Base-by-base conservation (phyloP, 768 basidiomycete species). In the Agrocybe pediades region DNA sequence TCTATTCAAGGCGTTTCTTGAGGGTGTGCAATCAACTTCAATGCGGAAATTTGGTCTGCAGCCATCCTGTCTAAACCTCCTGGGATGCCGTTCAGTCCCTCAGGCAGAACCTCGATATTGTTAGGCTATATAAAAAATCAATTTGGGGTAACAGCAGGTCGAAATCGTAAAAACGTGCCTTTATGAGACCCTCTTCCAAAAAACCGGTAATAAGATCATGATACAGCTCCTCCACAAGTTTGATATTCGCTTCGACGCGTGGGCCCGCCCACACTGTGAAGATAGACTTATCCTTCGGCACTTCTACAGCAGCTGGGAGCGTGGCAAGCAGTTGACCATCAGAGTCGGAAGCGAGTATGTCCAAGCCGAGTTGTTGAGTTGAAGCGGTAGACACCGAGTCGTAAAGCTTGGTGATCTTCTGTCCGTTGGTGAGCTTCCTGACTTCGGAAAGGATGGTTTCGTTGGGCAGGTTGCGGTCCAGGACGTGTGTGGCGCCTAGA, bases 81-180 rank as follows among this genome's bases (percentile, higher is more conserved):
- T 26, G 63, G 62, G 53, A 82, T 72, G 7, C 74, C 80, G 13
- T 60, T 65, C 25, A 81, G 64, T 13, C 80, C 80, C 15, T 68
- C 67, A 2, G 72, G 63, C n/a, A 81, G 41, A 17, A 73, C 54
- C 46, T 79, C 77, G 1, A 76, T 65, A 29, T 59, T 62, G 64
- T 77, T 79, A 2, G 79, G 77, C 79, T 81, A 42, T 1, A 53
- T 13, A 57, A 40, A 8, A 29, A 24, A 55, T 11, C 1, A 20
- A 5, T 46, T 41, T 40, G 24, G 13, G 16, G 29, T 30, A 7
- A 30, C 29, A 30, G 7, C 15, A 7, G 15, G 29, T 30, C 8
- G 15, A 30, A 15, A 7, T 30, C 15, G 7, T 15, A 30, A 30
- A 7, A 30, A 30, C 29, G 7, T 15, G 62, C 64, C 58, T 62